Base-by-base conservation (phyloP, 2,329 filamentous ascomycete species). In the Orbilia oligospora region DNA sequence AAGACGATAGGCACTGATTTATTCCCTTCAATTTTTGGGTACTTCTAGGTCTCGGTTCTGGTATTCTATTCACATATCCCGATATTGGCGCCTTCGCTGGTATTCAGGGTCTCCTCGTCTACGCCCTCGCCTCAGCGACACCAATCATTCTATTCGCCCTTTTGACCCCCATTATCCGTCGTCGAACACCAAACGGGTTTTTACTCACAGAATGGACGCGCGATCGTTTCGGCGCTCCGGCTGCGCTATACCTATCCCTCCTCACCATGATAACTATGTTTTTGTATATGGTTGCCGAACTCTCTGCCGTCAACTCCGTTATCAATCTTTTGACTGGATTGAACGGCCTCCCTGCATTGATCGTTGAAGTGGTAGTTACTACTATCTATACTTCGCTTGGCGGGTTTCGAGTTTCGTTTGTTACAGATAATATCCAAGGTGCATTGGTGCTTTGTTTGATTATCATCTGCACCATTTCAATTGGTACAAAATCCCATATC, bases 131-230 rank as follows among this genome's bases (percentile, higher is more conserved):
- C 1, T 92, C 91, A 0, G 87, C 91, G 0, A 86, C 93, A 70
- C 93, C 93, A 1, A 86, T 96, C 65, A 85, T 96, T 82, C 86
- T 91, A 61, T 96, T 96, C 83, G 92, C 91, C 16, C 87, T 87
- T 53, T 86, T 96, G 9, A 92, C 92, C 0, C 92, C 92, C 12
- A 90, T 94, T 82, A 94, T 96, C 82, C 89, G 93, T 66, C 88
- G 87, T 81, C 93, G 92, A 84, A 94, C 92, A 76, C 93, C 93
- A 0, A 91, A 94, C 80, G 93, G 93, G 0, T 96, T 96, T 81
- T 92, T 96, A 64, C 85, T 96, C 80, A 96, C 93, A 0, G 92
- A 95, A 83, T 96, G 93, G 93, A 91, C 92, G 20, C 88, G 92
- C 73, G 91, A 94, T 85, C 88, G 93, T 78, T 96, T 93, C 84